These are phyloP conservation scores for Jatropha multifida DNA, from an alignment of 441 rosid genomes.

Conservation along the genomic window DNA sequence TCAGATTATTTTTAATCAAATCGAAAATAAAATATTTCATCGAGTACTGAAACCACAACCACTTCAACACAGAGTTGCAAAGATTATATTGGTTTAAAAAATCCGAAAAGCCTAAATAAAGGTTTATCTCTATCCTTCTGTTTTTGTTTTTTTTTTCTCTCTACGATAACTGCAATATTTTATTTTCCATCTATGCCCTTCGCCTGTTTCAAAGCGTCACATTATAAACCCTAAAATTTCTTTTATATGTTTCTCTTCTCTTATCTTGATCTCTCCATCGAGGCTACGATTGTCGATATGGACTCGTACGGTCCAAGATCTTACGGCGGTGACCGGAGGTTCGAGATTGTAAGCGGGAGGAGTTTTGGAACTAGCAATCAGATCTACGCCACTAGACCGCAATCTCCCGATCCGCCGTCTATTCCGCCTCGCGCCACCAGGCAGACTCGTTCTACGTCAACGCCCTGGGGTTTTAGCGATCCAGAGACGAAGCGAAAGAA, in stretches of 20 bases:
- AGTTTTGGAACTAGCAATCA: constrained; percentile 33
- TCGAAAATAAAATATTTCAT: neutral
- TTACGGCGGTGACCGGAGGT: constrained; percentile 34
- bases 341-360: constrained; percentile 66
- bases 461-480: constrained; percentile 66
- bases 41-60: neutral
- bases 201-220: neutral
- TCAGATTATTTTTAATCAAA: too few species aligned
- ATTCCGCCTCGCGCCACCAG: constrained; percentile 27
- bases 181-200: constrained; percentile 8
- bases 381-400: constrained; percentile 34
- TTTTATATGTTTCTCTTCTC: neutral
- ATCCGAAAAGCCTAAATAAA: neutral
- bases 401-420: constrained; percentile 35
- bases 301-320: constrained; percentile 44
- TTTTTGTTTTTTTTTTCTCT: neutral
- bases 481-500: constrained; percentile 71
- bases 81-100: neutral
- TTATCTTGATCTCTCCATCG: constrained; percentile 1
- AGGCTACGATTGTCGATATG: constrained; percentile 25
- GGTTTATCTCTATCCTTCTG: neutral
- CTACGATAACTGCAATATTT: neutral
- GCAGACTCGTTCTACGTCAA: constrained; percentile 29
- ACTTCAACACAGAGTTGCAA: neutral
- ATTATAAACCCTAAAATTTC: constrained; percentile 16